A percentile compares a stretch with the other conserved stretches of the same genome.
phyloP scores from a whole-genome alignment of 2,329 filamentous ascomycete genomes.

The Fusarium continuum region DNA sequence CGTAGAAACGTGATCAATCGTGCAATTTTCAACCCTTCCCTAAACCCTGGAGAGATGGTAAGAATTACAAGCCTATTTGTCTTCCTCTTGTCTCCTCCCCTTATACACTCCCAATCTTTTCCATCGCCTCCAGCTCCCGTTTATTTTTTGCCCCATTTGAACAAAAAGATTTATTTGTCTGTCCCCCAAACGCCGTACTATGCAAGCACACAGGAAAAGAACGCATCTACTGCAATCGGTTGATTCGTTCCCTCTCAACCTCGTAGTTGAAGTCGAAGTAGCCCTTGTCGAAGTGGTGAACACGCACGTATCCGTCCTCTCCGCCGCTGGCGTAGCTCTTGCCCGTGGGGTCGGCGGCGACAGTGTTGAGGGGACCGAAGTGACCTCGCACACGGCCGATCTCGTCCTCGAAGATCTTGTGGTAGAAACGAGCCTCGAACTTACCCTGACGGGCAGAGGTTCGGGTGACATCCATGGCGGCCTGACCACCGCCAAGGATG shows the following conservation, averaged over 20 bases:
- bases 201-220: slow-evolving; percentile 54
- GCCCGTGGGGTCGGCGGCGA: slow-evolving; percentile 90
- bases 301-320: slow-evolving; percentile 97
- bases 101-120: slow-evolving; percentile 24
- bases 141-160: slow-evolving; percentile 44
- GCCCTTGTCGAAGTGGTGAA: slow-evolving; percentile 98
- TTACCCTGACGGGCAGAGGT: slow-evolving; percentile 95
- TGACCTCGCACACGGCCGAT: slow-evolving; percentile 96
- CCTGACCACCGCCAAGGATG: slow-evolving; percentile 96
- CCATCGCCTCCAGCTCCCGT: slow-evolving; percentile 27
- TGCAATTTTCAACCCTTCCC: slow-evolving; percentile 42
- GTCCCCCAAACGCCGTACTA: slow-evolving; percentile 53
- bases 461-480: slow-evolving; percentile 98
- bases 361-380: slow-evolving; percentile 96
- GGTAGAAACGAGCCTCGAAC: slow-evolving; percentile 99
- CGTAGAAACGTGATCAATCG: slow-evolving; percentile 40
- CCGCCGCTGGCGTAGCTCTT: slow-evolving; percentile 94
- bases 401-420: slow-evolving; percentile 99
- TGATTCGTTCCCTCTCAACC: slow-evolving; percentile 85
- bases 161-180: slow-evolving; percentile 46
- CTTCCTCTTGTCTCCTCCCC: slow-evolving; percentile 32
- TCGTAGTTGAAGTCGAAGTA: slow-evolving; percentile 99
- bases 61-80: slow-evolving; percentile 45
- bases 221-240: slow-evolving; percentile 53
- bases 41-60: slow-evolving; percentile 45